Evolutionary conservation across 2,329 filamentous ascomycete species (phyloP), one percentile per base, ranked within the genome.

Genomic region (Madurella mycetomatis): DNA sequence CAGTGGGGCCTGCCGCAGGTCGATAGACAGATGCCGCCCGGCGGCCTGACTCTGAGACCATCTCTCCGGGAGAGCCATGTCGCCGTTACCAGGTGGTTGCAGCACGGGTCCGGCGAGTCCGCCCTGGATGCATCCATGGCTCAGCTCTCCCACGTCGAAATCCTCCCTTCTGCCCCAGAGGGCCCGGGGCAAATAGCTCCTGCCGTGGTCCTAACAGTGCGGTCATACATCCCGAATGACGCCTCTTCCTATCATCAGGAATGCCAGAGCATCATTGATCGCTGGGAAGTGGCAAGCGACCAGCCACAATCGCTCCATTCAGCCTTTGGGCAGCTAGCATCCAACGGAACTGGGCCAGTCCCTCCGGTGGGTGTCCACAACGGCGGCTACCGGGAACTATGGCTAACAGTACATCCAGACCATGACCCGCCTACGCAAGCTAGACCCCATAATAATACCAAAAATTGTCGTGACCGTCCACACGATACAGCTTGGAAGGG

Each of bases 271-370:
- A 81, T 92, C 41, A 77, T 97, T 58, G 85, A 90, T 59, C 82
- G 87, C 58, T 97, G 92, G 92, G 86, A 94, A 62, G 73, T 95
- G 13, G 68, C 92, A 9, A 77, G 80, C 32, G 83, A 88, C 32
- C 78, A 82, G 46, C 72, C 79, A n/a, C 83, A 86, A 59, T 77
- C 73, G 9, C 73, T 95, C 8, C 88, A 94, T 66, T 73, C 85
- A 1, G 87, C 86, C 12, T 92, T 95, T 67, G 87, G 90, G 60
- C 86, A 92, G 62, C 76, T 94, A 25, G 82, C 84, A 8, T 77
- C 79, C 9, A 65, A 42, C 82, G 86, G 62, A 83, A 44, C 58
- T 16, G 83, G 64, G 83, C 82, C 64, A 82, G 77, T 45, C 54
- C 70, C 48, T 34, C 54, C 61, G 5, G 62, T 64, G 51, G 9